phyloP scores from a whole-genome alignment of 192 early-diverging fungal species.

The Podila verticillata region DNA sequence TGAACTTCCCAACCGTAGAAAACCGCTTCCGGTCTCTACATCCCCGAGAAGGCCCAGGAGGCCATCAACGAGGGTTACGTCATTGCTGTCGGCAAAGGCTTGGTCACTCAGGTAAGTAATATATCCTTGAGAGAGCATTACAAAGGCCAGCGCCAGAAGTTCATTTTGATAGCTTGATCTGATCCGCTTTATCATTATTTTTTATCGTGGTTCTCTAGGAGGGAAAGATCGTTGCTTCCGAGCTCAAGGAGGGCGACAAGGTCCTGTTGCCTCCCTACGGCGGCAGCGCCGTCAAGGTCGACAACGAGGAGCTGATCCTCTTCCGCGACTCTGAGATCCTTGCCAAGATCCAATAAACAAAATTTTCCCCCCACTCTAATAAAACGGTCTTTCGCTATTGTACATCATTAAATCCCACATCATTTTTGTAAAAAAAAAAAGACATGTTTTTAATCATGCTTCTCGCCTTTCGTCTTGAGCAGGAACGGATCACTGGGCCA shows the following conservation, averaged over 20 bases:
- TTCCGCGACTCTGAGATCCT: constrained; percentile 95
- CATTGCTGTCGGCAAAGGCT: constrained; percentile 93
- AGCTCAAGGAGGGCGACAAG: constrained; percentile 91
- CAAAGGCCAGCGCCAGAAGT: background rate
- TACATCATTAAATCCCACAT: no score
- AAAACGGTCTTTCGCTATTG: no score
- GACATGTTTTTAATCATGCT: background rate
- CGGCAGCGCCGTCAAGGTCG: constrained; percentile 92
- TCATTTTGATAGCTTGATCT: background rate
- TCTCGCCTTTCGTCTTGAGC: constrained; percentile 22
- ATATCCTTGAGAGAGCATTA: background rate
- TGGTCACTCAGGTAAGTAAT: constrained; percentile 72
- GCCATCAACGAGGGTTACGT: constrained; percentile 96
- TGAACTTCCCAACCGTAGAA: constrained; percentile 64
- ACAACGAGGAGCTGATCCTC: constrained; percentile 89
- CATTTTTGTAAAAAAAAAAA: no score
- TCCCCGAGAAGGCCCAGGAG: constrained; percentile 99
- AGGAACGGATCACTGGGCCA: constrained; percentile 44
- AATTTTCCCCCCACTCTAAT: background rate
- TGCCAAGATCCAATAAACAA: constrained; percentile 83
- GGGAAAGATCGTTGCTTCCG: constrained; percentile 81
- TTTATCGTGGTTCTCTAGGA: constrained; percentile 56
- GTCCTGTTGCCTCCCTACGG: constrained; percentile 97
- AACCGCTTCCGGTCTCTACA: constrained; percentile 95
- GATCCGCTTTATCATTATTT: background rate